Base-by-base conservation (phyloP, 108 stramenopile genomes). In the Hondaea fermentalgiana region DNA sequence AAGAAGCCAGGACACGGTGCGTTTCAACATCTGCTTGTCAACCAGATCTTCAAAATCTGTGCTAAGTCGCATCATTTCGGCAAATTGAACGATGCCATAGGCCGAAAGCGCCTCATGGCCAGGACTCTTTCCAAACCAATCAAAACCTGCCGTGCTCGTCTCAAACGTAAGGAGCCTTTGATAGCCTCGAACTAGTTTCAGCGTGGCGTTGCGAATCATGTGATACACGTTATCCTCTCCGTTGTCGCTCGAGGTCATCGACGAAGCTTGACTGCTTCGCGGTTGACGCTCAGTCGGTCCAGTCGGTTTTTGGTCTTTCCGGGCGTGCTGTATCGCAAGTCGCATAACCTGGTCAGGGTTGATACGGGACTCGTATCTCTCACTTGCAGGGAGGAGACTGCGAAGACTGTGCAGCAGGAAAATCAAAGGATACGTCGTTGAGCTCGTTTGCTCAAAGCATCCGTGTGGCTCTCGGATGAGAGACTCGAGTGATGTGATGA, bases 391-490 rank as follows among this genome's bases (percentile, higher is more conserved):
- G 6, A 45, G n/a, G 10, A 83, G 76, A 23, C 76, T 35, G 6
- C 44, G 12, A 6, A 83, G 51, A 23, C 51, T 53, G 12, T 45
- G 76, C 49, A 83, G 23, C 10, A 53, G 4, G 51, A 83, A 28
- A 2, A 83, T 23, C 1, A 83, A 6, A 6, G 76, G 76, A 23
- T 83, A 83, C 0, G 76, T 83, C 23, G 51, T 53, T 16, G 76
- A 83, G 51, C 76, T 83, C 28, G 76, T 83, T 28, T 83, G 76
- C 76, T 83, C 76, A 28, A 83, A 83, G 51, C 76, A 83, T 6
- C 76, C 76, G 23, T 83, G 51, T 6, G 76, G 76, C 25, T 53
- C 51, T 47, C 49, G 6, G 51, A 83, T 53, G 28, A 83, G 76
- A 12, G 76, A 83, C 8, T 23, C 23, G 49, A 83, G 45, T 17